These are phyloP conservation scores for Hypoxylon subgilvum DNA, from an alignment of 495 filamentous ascomycete genomes.

Conservation along the genomic window DNA sequence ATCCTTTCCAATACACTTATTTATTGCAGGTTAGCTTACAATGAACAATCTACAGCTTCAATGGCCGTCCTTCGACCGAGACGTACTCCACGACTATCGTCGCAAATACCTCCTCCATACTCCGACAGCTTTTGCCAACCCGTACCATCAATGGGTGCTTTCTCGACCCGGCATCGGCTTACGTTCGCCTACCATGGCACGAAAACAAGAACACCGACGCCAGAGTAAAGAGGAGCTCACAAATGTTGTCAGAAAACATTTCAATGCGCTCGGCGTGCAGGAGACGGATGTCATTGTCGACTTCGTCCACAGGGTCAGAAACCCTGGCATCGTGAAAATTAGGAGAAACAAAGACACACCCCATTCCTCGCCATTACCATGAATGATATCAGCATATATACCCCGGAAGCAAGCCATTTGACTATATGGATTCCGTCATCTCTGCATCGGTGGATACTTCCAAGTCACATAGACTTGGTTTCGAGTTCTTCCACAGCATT, in stretches of 20 bases:
- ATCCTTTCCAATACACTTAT: background rate
- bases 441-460: slow-evolving; percentile 19
- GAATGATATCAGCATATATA: slow-evolving; percentile 26
- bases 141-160: slow-evolving; percentile 74
- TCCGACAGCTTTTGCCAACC: slow-evolving; percentile 70
- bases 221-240: slow-evolving; percentile 80
- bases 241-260: slow-evolving; percentile 84
- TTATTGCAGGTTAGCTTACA: slow-evolving; percentile 30
- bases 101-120: slow-evolving; percentile 75
- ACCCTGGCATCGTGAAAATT: slow-evolving; percentile 43
- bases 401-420: slow-evolving; percentile 26
- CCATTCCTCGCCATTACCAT: slow-evolving; percentile 42
- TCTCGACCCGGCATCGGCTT: slow-evolving; percentile 72
- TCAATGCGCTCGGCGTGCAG: slow-evolving; percentile 81
- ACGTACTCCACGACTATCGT: slow-evolving; percentile 80
- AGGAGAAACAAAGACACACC: slow-evolving; percentile 38
- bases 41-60: slow-evolving; percentile 61
- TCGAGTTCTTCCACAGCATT: slow-evolving; percentile 15
- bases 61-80: slow-evolving; percentile 74
- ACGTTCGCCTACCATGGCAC: slow-evolving; percentile 74
- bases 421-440: slow-evolving; percentile 16
- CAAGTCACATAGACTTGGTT: slow-evolving; percentile 1
- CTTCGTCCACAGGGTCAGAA: slow-evolving; percentile 80
- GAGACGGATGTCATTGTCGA: slow-evolving; percentile 89
- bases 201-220: slow-evolving; percentile 64